Evolutionary conservation across 768 basidiomycete species (phyloP), one percentile per base, ranked within the genome.

Genomic region (Paxillus rubicundulus): DNA sequence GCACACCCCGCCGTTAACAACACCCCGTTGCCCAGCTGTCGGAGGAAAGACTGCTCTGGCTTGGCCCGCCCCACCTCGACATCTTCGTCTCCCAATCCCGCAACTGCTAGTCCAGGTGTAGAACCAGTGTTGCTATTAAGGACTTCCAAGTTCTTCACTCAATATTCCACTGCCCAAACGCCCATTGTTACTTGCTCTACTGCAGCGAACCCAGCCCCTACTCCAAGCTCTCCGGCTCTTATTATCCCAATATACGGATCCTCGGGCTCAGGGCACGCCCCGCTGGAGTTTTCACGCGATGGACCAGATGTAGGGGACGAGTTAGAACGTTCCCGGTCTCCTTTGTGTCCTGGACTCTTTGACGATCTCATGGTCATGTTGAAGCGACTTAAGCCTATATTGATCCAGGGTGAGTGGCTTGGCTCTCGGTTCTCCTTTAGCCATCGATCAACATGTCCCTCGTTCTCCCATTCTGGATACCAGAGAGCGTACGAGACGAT

Each of bases 401-500:
- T 69, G 12, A 57, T 69, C 12, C 67, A 69, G 24, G 67, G 69
- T 69, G 38, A 5, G 65, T 50, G 5, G 3, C 36, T 44, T 46
- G 13, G 14, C 30, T 13, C 21, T 24, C 10, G 9, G 0, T 17
- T 5, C 10, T 16, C 0, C 32, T 37, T 14, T 20, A 5, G 21
- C 2, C 20, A 4, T 33, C 5, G 9, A 42, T 33, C 36, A 40
- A 10, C 1, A 33, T 14, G 10, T 13, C 33, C 14, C 13, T 2
- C 0, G 2, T 27, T 13, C n/a, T 27, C 5, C 9, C 1, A n/a
- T 28, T n/a, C 14, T 20, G 32, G 40, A 21, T 32, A 17, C 20
- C 49, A 86, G 82, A 85, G 60, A 63, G 60, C 41, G 70, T 87
- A 20, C 72, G 77, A 0, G 65, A 76, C 17, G 75, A 84, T 57